Evolutionary conservation across 306 rosid genomes (phyloP).

Genomic region (Oxytropis ochrocephala): DNA sequence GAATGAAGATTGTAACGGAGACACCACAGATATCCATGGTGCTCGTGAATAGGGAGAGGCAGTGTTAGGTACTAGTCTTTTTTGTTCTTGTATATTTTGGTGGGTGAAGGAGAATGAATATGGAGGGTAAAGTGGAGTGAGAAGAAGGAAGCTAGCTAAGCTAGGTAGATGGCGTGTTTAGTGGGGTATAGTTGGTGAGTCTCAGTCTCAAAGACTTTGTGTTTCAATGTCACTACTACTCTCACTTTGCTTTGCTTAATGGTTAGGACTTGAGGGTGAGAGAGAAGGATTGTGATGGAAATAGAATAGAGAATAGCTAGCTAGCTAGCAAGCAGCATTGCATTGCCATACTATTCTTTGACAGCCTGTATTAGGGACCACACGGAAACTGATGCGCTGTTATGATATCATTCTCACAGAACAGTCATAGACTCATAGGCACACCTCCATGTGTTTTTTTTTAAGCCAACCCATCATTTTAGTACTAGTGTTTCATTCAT

Average conservation of each 20-base stretch:
- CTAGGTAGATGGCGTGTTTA: not conserved
- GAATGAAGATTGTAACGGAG: conserved; percentile 18
- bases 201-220: not conserved
- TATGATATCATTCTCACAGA: not conserved
- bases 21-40: conserved; percentile 73
- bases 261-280: not conserved
- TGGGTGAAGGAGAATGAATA: not conserved
- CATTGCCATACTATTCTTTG: conserved; percentile 9
- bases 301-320: not conserved
- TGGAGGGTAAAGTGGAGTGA: conserved; percentile 14
- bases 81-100: not conserved
- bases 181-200: conserved; percentile 32
- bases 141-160: not conserved
- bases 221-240: not conserved
- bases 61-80: not conserved
- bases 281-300: not conserved
- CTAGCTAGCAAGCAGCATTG: too few species aligned
- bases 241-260: conserved; percentile 7
- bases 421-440: not conserved
- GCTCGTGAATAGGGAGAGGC: conserved; percentile 11
- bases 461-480: not conserved
- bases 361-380: conserved; percentile 71
- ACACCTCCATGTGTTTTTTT: not conserved
- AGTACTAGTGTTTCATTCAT: too few species aligned
- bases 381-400: conserved; percentile 28